phyloP scores from a whole-genome alignment of 768 basidiomycete genomes.

The Amanita pseudoporphyria region DNA sequence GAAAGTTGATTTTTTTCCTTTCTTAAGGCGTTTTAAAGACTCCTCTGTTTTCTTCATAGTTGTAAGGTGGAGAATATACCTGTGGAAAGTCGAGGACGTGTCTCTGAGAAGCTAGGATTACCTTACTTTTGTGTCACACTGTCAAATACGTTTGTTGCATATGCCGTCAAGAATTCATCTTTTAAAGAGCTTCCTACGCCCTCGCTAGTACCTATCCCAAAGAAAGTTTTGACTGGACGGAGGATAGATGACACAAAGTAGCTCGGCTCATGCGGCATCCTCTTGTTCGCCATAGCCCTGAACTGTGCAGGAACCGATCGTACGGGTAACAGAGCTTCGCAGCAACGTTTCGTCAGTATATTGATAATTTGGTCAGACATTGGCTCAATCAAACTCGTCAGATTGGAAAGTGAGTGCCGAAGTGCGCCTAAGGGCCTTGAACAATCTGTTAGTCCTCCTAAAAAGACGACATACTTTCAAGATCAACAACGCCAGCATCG shows the following conservation, averaged over 20 bases:
- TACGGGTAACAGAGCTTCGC: conserved; percentile 76
- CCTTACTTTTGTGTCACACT: conserved; percentile 55
- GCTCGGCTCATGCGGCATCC: conserved; percentile 68
- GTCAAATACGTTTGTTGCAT: conserved; percentile 60
- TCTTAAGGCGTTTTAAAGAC: conserved; percentile 76
- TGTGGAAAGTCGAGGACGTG: conserved; percentile 17
- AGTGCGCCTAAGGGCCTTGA: conserved; percentile 39
- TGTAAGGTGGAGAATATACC: conserved; percentile 72
- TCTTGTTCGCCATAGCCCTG: conserved; percentile 72
- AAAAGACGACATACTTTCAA: conserved; percentile 35
- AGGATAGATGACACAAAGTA: conserved; percentile 79
- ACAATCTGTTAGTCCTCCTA: background rate
- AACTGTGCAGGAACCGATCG: conserved; percentile 87
- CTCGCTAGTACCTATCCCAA: conserved; percentile 47
- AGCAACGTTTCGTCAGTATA: conserved; percentile 73
- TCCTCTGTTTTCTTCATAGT: conserved; percentile 92
- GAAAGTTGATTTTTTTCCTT: conserved; percentile 69
- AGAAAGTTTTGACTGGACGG: conserved; percentile 69
- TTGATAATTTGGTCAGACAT: conserved; percentile 55
- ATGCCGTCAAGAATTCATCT: conserved; percentile 38
- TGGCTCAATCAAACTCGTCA: conserved; percentile 45
- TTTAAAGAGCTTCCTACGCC: conserved; percentile 53
- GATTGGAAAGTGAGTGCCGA: conserved; percentile 34
- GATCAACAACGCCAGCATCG: conserved; percentile 24
- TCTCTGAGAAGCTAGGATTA: background rate